Percentiles rank a stretch among this genome's conserved stretches.
Conservation (phyloP, 495 filamentous ascomycete genomes). For the Rostrohypoxylon terebratum region DNA sequence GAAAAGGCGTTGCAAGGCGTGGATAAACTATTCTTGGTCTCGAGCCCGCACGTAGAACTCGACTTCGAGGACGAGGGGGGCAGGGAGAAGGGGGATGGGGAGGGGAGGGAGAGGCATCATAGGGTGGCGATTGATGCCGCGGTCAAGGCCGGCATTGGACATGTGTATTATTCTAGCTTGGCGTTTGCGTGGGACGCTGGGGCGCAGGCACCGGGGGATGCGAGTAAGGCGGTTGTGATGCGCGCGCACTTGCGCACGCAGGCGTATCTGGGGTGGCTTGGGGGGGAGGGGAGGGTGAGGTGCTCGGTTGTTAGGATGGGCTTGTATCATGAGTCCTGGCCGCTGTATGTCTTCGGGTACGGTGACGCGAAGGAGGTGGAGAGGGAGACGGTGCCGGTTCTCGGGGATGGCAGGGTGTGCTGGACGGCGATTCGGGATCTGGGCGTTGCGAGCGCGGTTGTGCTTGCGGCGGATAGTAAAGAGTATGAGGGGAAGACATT, state of each 20-base stretch:
- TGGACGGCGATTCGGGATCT: constrained; percentile 62
- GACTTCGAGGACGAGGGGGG: constrained; percentile 32
- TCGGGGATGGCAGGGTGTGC: constrained; percentile 55
- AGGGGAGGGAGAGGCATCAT: constrained; percentile 61
- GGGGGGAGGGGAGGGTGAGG: constrained; percentile 38
- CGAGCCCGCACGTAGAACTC: constrained; percentile 47
- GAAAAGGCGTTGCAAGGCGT: constrained; percentile 57
- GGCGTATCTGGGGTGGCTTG: constrained; percentile 60
- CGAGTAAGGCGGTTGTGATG: constrained; percentile 68
- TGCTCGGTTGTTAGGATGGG: constrained; percentile 72
- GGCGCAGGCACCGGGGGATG: not conserved
- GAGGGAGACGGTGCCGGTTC: constrained; percentile 52
- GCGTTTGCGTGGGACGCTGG: constrained; percentile 46
- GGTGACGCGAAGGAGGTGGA: constrained; percentile 54
- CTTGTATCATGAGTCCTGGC: constrained; percentile 74
- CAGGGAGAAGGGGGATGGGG: constrained; percentile 46
- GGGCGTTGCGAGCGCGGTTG: constrained; percentile 54
- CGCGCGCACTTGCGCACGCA: constrained; percentile 75
- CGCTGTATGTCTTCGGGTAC: constrained; percentile 72
- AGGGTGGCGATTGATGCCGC: constrained; percentile 69
- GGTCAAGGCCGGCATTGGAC: constrained; percentile 64
- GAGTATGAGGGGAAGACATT: constrained; percentile 52
- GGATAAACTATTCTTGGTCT: constrained; percentile 63
- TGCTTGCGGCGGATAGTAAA: constrained; percentile 46
- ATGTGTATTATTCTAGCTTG: constrained; percentile 77